A percentile compares a stretch with the other conserved stretches of the same genome.
Evolutionary conservation across 2,329 filamentous ascomycete species (phyloP).

Genomic region (Alternaria dauci): DNA sequence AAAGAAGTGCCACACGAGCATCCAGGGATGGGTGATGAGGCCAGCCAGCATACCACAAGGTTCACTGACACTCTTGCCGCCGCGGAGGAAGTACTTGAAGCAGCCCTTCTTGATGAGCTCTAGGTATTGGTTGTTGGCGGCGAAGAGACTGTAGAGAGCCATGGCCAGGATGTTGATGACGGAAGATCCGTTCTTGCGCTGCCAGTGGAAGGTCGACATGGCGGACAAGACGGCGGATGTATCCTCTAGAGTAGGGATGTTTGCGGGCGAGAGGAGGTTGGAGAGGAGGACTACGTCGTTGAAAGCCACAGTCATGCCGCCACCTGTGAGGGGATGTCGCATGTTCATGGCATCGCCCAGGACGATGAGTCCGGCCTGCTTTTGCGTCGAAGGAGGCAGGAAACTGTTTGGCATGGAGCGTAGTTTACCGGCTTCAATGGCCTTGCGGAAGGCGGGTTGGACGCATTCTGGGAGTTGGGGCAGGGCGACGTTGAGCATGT

Average conservation of each 20-base stretch:
- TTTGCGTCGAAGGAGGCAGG: constrained; percentile 80
- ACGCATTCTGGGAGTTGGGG: constrained; percentile 77
- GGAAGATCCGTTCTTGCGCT: constrained; percentile 78
- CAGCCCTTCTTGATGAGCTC: constrained; percentile 86
- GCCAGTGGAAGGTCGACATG: constrained; percentile 84
- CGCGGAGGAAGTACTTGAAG: constrained; percentile 87
- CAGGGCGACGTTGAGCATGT: constrained; percentile 81
- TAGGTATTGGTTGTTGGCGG: constrained; percentile 72
- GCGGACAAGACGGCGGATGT: constrained; percentile 70
- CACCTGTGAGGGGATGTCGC: constrained; percentile 97
- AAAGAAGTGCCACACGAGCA: constrained; percentile 94
- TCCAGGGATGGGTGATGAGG: constrained; percentile 76
- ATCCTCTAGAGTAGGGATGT: constrained; percentile 75
- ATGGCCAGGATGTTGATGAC: constrained; percentile 99
- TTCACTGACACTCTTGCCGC: constrained; percentile 75
- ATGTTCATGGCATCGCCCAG: constrained; percentile 98
- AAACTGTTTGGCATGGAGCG: constrained; percentile 97
- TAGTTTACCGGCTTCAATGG: constrained; percentile 78
- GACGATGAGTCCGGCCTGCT: constrained; percentile 75
- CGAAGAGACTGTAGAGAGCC: constrained; percentile 90
- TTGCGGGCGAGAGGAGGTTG: constrained; percentile 73
- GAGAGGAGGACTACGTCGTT: constrained; percentile 86
- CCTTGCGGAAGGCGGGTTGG: constrained; percentile 75
- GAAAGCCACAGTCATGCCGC: constrained; percentile 97
- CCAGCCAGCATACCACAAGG: constrained; percentile 85